Percentiles rank a stretch among this genome's conserved stretches.
Conservation (phyloP, 2,329 filamentous ascomycete species). For the Diaporthe nobilis region DNA sequence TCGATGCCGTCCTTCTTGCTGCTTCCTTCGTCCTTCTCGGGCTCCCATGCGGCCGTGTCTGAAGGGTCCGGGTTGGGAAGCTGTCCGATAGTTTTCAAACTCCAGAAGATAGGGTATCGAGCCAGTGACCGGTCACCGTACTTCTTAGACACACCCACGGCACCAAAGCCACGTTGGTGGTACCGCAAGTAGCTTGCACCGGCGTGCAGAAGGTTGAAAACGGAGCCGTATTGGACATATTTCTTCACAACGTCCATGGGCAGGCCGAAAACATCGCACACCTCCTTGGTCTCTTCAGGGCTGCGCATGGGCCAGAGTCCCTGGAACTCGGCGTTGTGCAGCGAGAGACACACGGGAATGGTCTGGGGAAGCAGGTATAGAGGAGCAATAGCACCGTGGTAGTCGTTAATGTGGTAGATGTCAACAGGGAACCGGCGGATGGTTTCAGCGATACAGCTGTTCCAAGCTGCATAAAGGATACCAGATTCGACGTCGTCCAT, state of each 20-base stretch:
- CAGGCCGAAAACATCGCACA: conserved; percentile 75
- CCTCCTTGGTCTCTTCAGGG: conserved; percentile 71
- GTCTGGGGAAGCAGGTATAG: conserved; percentile 75
- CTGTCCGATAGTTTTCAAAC: conserved; percentile 72
- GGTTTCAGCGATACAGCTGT: conserved; percentile 76
- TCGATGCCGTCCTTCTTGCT: conserved; percentile 63
- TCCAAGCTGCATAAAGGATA: conserved; percentile 79
- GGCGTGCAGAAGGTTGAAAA: conserved; percentile 76
- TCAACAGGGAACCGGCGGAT: conserved; percentile 70
- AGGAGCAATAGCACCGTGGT: conserved; percentile 63
- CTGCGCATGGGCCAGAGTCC: conserved; percentile 77
- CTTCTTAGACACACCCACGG: conserved; percentile 76
- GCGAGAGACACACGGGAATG: conserved; percentile 72
- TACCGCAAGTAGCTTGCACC: conserved; percentile 74
- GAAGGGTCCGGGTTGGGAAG: conserved; percentile 76
- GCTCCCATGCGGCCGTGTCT: conserved; percentile 71
- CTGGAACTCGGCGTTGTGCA: conserved; percentile 79
- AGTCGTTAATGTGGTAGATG: conserved; percentile 57
- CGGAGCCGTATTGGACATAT: conserved; percentile 76
- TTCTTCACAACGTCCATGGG: conserved; percentile 66
- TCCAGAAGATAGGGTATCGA: conserved; percentile 79
- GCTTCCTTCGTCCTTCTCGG: conserved; percentile 61
- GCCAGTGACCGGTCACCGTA: conserved; percentile 77
- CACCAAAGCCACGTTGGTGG: conserved; percentile 75
- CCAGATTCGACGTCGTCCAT: conserved; percentile 79